Percentiles rank a stretch among this genome's conserved stretches.
Conservation (phyloP, 139 green algal genomes). For the Chlamydomonas asymmetrica region DNA sequence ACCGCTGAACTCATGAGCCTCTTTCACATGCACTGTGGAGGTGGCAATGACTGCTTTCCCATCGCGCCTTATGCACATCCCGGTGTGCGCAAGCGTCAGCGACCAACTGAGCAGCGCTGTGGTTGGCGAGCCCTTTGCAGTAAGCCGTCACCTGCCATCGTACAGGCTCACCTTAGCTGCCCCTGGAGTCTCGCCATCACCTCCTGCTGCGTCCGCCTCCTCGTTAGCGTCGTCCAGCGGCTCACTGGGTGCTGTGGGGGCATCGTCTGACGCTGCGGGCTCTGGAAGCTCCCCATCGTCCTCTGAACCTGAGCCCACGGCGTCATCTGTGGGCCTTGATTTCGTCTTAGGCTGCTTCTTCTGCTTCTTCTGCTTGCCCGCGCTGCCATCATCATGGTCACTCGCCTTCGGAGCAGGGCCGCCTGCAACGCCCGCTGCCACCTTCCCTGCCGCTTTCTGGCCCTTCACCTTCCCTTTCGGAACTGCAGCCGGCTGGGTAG, state of each 20-base stretch:
- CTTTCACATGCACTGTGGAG: too few relatives aligned
- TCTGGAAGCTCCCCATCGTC: background rate
- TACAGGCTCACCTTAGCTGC: background rate
- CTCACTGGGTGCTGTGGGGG: background rate
- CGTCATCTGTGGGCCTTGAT: background rate
- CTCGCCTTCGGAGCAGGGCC: background rate
- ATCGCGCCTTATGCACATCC: too few relatives aligned
- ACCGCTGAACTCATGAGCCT: too few relatives aligned
- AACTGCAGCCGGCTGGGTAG: too few relatives aligned
- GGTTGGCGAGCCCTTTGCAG: too few relatives aligned
- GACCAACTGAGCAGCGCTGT: too few relatives aligned
- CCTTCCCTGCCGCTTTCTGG: too few relatives aligned
- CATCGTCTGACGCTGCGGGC: background rate
- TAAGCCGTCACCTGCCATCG: too few relatives aligned
- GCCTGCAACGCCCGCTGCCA: background rate
- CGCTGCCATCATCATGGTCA: background rate
- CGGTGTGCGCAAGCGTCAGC: too few relatives aligned
- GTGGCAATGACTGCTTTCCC: too few relatives aligned
- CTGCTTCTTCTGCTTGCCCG: background rate
- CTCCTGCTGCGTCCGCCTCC: background rate
- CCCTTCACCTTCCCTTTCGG: too few relatives aligned
- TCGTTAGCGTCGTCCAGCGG: conserved; percentile 9
- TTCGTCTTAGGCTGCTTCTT: conserved; percentile 2
- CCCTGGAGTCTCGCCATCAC: background rate
- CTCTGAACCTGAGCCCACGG: background rate